Conservation (phyloP, 495 filamentous ascomycete genomes). For the Cladorrhinum samala region DNA sequence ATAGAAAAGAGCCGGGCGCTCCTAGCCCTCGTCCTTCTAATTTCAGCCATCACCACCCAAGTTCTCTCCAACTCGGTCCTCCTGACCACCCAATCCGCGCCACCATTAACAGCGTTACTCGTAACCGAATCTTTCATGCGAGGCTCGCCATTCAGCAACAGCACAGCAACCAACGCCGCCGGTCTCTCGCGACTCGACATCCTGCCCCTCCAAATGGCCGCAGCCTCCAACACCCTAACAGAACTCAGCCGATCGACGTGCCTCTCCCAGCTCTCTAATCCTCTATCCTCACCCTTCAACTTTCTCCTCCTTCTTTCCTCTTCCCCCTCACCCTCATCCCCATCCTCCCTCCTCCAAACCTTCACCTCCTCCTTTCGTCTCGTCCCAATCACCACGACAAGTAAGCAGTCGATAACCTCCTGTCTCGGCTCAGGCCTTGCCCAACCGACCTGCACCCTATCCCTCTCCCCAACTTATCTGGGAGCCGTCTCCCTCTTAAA, state of each 20-base stretch:
- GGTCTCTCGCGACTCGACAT: constrained; percentile 30
- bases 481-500: constrained; percentile 36
- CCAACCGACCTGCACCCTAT: constrained; percentile 31
- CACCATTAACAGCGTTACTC: constrained; percentile 32
- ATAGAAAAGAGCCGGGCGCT: constrained; percentile 33
- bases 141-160: constrained; percentile 33
- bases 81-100: constrained; percentile 30
- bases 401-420: constrained; percentile 21
- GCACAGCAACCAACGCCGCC: constrained; percentile 24
- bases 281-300: constrained; percentile 27
- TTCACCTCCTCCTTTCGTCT: constrained; percentile 4
- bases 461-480: constrained; percentile 36
- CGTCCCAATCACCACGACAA: constrained; percentile 11
- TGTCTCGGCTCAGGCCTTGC: constrained; percentile 26
- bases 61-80: constrained; percentile 47
- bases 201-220: constrained; percentile 28
- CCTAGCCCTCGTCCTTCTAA: constrained; percentile 33
- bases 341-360: constrained; percentile 28
- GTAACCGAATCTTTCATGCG: constrained; percentile 32
- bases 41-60: constrained; percentile 32
- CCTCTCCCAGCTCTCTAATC: constrained; percentile 23
- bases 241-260: constrained; percentile 24
- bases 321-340: constrained; percentile 16
- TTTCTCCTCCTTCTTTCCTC: constrained; percentile 33
- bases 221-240: constrained; percentile 17